Base-by-base conservation (phyloP, 2,329 filamentous ascomycete genomes). In the Cryphonectria japonica region DNA sequence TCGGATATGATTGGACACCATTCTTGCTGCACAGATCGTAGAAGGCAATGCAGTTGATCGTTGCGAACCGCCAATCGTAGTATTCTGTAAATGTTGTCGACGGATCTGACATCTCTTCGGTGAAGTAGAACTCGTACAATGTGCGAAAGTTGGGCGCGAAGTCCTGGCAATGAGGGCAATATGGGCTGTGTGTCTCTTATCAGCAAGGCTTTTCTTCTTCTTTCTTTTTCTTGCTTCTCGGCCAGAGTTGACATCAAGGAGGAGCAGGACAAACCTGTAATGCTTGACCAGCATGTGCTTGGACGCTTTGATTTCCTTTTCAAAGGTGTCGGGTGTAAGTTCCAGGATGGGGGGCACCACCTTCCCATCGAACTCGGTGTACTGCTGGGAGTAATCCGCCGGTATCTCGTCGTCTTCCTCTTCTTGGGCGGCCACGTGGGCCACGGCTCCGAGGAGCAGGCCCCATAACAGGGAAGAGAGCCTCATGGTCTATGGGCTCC, bases 81-180 rank as follows among this genome's bases (percentile, higher is more conserved):
- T 90, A 96, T 69, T 91, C 86, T 43, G 91, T 90, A 78, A 98
- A 98, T 57, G 86, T 82, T 82, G 88, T 74, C 79, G 85, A 76
- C 80, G 84, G 76, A 82, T 84, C 76, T 79, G 91, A 83, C 22
- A 92, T 91, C 76, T 94, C 91, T 52, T 93, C 96, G 52, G 95
- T 98, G 83, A 93, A 85, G 84, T 98, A 99, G 81, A 91, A 98
- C 83, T 99, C 96, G 85, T 98, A 97, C 19, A 95, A 82, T 6
- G 95, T 98, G 82, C 98, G 94, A 85, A 90, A 98, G 66, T 89
- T 91, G 9, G 96, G 96, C 67, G 93, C 94, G 77, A 94, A 93
- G 66, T 87, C 85, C 79, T 87, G 87, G 83, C 95, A 98, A 81
- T 97, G 94, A 63, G 86, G 86, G 81, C 88, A 90, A 75, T 84